Evolutionary conservation across 1,139 yeast genomes (phyloP).

Genomic region (Yamadazyma diddensiae): DNA sequence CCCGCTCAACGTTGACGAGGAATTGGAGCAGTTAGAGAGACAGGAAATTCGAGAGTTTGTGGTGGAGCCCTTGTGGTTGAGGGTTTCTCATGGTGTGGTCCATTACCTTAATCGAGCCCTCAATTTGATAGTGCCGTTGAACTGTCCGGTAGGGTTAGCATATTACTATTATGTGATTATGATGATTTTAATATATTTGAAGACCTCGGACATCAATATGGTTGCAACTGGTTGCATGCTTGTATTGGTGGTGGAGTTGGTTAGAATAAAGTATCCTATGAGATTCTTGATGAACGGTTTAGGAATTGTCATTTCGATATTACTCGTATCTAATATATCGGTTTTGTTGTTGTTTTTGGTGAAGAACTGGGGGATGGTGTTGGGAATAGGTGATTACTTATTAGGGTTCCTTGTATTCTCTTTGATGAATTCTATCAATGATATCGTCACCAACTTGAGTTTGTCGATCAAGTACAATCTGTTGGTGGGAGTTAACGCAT

Average conservation of each 20-base stretch:
- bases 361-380: constrained; percentile 37
- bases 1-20: constrained; percentile 10
- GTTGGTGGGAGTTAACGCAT: constrained; percentile 37
- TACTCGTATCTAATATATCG: constrained; percentile 30
- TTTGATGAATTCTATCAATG: constrained; percentile 39
- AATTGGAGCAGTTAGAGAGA: constrained; percentile 8
- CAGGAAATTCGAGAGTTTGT: constrained; percentile 1
- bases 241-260: not conserved
- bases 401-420: constrained; percentile 41
- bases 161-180: constrained; percentile 6
- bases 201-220: not conserved
- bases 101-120: constrained; percentile 5
- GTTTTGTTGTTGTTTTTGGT: constrained; percentile 26
- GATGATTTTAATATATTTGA: not conserved
- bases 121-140: constrained; percentile 6
- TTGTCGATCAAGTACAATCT: constrained; percentile 34
- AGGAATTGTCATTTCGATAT: constrained; percentile 27
- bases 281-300: constrained; percentile 15
- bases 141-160: constrained; percentile 3
- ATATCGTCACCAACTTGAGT: constrained; percentile 39
- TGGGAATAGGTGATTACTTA: constrained; percentile 38
- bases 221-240: not conserved
- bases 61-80: constrained; percentile 4
- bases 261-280: constrained; percentile 1
- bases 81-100: constrained; percentile 2